Evolutionary conservation across 805 yeast genomes (phyloP).

Genomic region (Saturnispora sekii): DNA sequence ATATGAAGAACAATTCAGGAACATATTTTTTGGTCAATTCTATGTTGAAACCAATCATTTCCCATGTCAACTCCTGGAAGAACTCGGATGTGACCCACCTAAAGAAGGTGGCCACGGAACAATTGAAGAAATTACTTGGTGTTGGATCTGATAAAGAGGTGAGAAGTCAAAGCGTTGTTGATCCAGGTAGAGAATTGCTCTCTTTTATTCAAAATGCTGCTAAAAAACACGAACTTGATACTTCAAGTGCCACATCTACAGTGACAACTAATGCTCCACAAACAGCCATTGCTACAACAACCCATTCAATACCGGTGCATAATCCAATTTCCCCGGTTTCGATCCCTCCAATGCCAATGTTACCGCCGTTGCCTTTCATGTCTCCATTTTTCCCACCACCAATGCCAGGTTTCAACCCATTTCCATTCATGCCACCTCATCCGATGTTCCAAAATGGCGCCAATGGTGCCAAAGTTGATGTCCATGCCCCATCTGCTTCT

Average conservation of each 20-base stretch:
- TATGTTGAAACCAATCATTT: conserved; percentile 40
- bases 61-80: conserved; percentile 49
- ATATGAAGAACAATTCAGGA: conserved; percentile 22
- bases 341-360: conserved; percentile 1
- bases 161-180: conserved; percentile 26
- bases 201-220: conserved; percentile 48
- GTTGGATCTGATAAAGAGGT: conserved; percentile 26
- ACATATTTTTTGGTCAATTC: conserved; percentile 38
- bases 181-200: conserved; percentile 72
- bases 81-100: conserved; percentile 45
- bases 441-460: conserved; percentile 2
- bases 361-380: conserved; percentile 3
- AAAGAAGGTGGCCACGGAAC: conserved; percentile 53
- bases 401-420: conserved; percentile 1
- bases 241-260: background rate
- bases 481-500: conserved; percentile 25
- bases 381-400: conserved; percentile 11
- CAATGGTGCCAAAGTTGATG: conserved; percentile 8
- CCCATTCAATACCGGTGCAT: background rate
- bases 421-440: conserved; percentile 4
- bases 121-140: conserved; percentile 56
- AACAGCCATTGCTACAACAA: conserved; percentile 8
- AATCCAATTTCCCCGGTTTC: conserved; percentile 1
- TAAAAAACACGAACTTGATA: conserved; percentile 17
- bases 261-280: background rate